Conservation (phyloP, 2,329 filamentous ascomycete genomes). For the Sordariomycetes sp. region DNA sequence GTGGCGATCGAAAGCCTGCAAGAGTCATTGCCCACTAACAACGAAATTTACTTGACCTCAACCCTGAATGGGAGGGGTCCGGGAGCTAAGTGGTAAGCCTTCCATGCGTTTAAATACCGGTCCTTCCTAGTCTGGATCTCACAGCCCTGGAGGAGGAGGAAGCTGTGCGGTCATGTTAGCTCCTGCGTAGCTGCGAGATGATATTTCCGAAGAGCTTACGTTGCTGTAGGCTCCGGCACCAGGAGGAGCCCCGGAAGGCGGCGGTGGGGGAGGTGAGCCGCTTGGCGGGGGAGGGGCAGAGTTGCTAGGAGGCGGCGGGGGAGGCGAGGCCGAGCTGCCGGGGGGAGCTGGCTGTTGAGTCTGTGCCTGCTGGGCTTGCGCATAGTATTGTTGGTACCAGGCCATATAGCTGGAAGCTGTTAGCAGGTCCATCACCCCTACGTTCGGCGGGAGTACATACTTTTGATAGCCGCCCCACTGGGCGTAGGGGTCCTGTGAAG, state of each 20-base stretch:
- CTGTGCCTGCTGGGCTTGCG: conserved; percentile 10
- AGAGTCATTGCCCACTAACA: too few species aligned
- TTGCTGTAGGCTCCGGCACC: conserved; percentile 50
- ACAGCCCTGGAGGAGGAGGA: conserved; percentile 48
- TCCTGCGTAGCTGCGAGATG: too few species aligned
- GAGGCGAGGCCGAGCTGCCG: conserved; percentile 38
- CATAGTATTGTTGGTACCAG: conserved; percentile 66
- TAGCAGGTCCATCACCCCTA: conserved; percentile 11
- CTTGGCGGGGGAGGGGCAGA: conserved; percentile 55
- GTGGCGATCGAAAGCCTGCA: too few species aligned
- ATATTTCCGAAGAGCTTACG: conserved; percentile 35
- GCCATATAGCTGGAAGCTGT: conserved; percentile 44
- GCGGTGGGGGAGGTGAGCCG: conserved; percentile 44
- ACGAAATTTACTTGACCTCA: too few species aligned
- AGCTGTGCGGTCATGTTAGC: conserved; percentile 28
- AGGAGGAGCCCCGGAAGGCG: conserved; percentile 38
- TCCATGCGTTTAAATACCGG: too few species aligned
- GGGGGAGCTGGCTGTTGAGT: conserved; percentile 19
- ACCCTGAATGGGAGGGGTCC: too few species aligned
- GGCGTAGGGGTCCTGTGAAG: conserved; percentile 81
- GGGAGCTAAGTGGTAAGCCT: too few species aligned
- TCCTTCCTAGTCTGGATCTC: too few species aligned
- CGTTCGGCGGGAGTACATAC: conserved; percentile 24
- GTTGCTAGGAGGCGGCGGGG: conserved; percentile 49
- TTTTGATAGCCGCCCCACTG: conserved; percentile 83